A percentile compares a stretch with the other conserved stretches of the same genome.
Conservation (phyloP, 2,329 filamentous ascomycete genomes). For the Diaporthe sp. region DNA sequence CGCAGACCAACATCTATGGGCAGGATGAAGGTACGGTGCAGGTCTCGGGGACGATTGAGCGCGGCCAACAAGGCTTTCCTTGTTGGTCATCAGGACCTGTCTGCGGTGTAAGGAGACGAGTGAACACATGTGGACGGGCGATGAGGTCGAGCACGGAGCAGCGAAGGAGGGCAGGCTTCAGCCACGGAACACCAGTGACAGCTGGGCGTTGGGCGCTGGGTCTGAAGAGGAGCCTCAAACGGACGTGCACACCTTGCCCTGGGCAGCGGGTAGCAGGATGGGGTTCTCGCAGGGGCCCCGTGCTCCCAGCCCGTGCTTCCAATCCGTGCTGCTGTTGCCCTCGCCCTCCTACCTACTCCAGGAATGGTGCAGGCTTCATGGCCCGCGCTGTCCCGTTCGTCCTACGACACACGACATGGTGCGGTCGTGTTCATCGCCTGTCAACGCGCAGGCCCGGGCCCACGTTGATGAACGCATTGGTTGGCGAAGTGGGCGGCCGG, state of each 20-base stretch:
- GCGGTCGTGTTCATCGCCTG: not conserved
- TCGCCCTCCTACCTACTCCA: not conserved
- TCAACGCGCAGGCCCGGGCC: not conserved
- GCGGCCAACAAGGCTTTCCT: not conserved
- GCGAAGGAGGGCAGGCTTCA: not conserved
- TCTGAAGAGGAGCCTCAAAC: slow-evolving; percentile 9
- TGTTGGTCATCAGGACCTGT: not conserved
- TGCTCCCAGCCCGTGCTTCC: not conserved
- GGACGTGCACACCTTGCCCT: slow-evolving; percentile 1
- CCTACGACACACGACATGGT: not conserved
- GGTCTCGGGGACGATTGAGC: not conserved
- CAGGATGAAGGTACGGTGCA: not conserved
- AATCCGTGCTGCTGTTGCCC: not conserved
- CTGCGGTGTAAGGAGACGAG: not conserved
- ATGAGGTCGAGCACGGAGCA: slow-evolving; percentile 2
- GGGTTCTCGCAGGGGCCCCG: not conserved
- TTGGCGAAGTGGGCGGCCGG: not conserved
- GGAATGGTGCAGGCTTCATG: not conserved
- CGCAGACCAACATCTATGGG: slow-evolving; percentile 10
- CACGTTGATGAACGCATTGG: not conserved
- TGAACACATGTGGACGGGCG: not conserved
- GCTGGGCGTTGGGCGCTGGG: not conserved
- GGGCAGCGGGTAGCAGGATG: slow-evolving; percentile 1
- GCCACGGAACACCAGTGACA: not conserved
- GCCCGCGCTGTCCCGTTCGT: not conserved